A percentile compares a stretch with the other conserved stretches of the same genome.
phyloP scores from a whole-genome alignment of 129 eudicot genomes.

The Ambrosia artemisiifolia region DNA sequence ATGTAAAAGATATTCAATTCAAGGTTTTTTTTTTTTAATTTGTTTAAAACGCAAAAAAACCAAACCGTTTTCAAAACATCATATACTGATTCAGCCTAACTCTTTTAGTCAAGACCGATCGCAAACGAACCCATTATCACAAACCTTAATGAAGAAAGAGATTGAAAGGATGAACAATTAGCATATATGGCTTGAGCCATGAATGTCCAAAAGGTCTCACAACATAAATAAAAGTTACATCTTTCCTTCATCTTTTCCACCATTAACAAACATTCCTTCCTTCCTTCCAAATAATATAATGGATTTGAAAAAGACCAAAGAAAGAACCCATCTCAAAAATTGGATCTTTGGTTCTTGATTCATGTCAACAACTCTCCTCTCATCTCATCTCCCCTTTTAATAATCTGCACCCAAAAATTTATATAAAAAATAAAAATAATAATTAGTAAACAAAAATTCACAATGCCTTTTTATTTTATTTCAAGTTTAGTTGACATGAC shows the following conservation, averaged over 20 bases:
- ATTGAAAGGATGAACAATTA: slow-evolving; percentile 22
- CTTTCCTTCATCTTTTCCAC: slow-evolving; percentile 41
- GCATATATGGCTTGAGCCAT: slow-evolving; percentile 31
- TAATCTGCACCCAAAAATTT: slow-evolving; percentile 45
- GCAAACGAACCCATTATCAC: not conserved
- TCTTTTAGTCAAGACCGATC: not conserved
- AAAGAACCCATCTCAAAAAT: slow-evolving; percentile 57
- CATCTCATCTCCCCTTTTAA: slow-evolving; percentile 37
- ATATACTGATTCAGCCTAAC: not conserved
- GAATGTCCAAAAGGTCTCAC: slow-evolving; percentile 6
- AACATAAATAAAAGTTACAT: slow-evolving; percentile 24
- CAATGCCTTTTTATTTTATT: not conserved
- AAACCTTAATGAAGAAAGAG: not conserved
- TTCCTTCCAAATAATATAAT: slow-evolving; percentile 16
- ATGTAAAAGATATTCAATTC: no score
- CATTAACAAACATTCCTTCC: slow-evolving; percentile 25
- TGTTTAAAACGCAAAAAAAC: not conserved
- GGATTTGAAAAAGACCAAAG: slow-evolving; percentile 36
- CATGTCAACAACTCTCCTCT: slow-evolving; percentile 11
- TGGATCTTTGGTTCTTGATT: slow-evolving; percentile 27
- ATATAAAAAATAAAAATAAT: not conserved
- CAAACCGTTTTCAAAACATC: not conserved
- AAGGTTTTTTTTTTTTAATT: not conserved
- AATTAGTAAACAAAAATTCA: not conserved
- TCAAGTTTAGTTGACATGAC: not conserved